Evolutionary conservation across 2,329 filamentous ascomycete species (phyloP).

Genomic region (Didymella exigua): DNA sequence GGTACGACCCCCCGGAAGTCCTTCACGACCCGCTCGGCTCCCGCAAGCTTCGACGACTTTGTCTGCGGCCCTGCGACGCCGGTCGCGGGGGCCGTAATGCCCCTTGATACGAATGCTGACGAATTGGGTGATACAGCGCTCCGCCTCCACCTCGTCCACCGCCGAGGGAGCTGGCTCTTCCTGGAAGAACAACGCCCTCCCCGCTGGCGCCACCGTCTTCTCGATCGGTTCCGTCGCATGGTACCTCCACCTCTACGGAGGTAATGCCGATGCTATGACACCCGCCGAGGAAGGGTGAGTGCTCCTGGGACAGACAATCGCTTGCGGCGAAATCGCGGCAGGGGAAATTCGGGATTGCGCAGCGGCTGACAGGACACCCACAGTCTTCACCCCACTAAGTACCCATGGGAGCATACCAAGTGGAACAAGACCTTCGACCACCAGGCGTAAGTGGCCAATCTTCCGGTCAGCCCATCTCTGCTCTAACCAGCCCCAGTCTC

Average conservation of each 20-base stretch:
- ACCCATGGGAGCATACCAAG: slow-evolving; percentile 94
- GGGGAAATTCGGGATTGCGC: slow-evolving; percentile 25
- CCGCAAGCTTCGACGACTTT: slow-evolving; percentile 34
- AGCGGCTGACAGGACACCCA: slow-evolving; percentile 32
- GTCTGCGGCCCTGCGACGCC: slow-evolving; percentile 23
- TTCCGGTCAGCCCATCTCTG: neutral
- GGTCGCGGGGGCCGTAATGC: slow-evolving; percentile 21
- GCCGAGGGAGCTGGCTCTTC: slow-evolving; percentile 74
- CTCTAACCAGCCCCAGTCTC: slow-evolving; percentile 64
- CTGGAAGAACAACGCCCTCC: slow-evolving; percentile 84
- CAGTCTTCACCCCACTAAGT: slow-evolving; percentile 88
- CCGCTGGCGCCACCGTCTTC: slow-evolving; percentile 82
- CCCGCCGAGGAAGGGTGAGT: slow-evolving; percentile 98
- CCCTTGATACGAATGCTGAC: slow-evolving; percentile 42
- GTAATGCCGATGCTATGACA: slow-evolving; percentile 84
- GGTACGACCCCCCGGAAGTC: slow-evolving; percentile 50
- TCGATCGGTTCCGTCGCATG: slow-evolving; percentile 90
- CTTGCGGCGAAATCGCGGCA: slow-evolving; percentile 32
- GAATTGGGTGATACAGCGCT: slow-evolving; percentile 53
- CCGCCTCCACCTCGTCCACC: slow-evolving; percentile 72
- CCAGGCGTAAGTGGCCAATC: slow-evolving; percentile 73
- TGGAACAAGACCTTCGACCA: slow-evolving; percentile 97
- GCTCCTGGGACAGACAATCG: slow-evolving; percentile 20
- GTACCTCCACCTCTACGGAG: slow-evolving; percentile 97
- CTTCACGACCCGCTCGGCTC: slow-evolving; percentile 30